phyloP scores from a whole-genome alignment of 2,329 filamentous ascomycete species.

The Claviceps digitariae region DNA sequence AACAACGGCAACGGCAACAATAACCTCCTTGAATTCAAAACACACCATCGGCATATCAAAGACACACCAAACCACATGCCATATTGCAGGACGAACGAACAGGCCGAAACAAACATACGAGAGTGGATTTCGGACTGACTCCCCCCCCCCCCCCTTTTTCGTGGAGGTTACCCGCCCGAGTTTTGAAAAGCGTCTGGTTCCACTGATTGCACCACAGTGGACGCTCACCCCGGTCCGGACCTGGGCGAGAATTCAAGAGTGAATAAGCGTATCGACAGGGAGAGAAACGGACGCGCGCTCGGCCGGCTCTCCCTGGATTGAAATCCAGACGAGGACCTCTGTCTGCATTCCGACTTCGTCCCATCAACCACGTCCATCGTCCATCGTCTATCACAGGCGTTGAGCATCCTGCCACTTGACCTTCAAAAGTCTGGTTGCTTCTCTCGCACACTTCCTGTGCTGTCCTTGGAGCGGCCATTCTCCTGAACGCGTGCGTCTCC shows the following conservation, averaged over 20 bases:
- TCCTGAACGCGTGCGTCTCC: neutral
- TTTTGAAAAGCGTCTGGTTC: neutral
- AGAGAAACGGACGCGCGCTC: neutral
- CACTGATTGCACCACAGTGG: constrained; percentile 2
- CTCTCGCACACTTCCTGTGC: too few species aligned
- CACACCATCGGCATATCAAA: too few species aligned
- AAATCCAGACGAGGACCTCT: neutral
- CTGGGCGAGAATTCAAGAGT: neutral
- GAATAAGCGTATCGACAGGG: neutral
- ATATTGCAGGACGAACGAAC: neutral
- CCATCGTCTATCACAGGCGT: neutral
- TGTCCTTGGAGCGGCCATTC: neutral
- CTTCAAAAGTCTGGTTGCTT: neutral
- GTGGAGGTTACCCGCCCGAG: constrained; percentile 1
- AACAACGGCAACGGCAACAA: too few species aligned
- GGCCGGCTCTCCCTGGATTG: neutral
- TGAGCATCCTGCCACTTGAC: neutral
- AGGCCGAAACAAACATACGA: neutral
- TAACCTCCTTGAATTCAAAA: too few species aligned
- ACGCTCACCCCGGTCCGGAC: constrained; percentile 1
- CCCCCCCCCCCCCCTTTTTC: neutral
- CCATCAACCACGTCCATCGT: neutral
- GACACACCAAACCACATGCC: neutral
- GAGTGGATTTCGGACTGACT: constrained; percentile 2
- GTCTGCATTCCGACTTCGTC: neutral